phyloP scores from a whole-genome alignment of 2,329 filamentous ascomycete species.

The Fusarium sp. region DNA sequence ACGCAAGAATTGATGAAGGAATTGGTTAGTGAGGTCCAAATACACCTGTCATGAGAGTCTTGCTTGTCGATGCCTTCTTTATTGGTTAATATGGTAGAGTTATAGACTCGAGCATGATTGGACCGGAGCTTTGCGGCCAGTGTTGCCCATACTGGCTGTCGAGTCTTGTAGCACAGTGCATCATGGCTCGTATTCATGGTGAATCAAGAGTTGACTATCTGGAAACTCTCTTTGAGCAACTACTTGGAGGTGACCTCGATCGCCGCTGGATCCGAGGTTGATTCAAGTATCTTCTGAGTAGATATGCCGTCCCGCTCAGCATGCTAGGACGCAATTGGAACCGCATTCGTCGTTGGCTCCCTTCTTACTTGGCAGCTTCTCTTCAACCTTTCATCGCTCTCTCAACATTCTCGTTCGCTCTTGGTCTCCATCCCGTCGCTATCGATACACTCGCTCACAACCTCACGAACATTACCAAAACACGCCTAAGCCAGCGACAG shows the following conservation, averaged over 20 bases:
- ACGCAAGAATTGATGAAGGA: background rate
- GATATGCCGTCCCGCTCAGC: conserved; percentile 3
- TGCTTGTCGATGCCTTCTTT: background rate
- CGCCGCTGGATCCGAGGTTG: background rate
- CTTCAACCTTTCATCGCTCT: background rate
- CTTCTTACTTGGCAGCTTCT: conserved; percentile 3
- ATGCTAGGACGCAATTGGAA: conserved; percentile 25
- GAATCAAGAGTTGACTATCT: background rate
- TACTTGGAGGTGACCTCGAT: background rate
- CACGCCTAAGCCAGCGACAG: background rate
- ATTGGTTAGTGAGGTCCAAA: fast-evolving
- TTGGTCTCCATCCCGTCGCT: conserved; percentile 1
- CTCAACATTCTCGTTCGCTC: background rate
- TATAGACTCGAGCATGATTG: conserved; percentile 2
- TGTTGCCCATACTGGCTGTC: conserved; percentile 22
- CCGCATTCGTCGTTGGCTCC: conserved; percentile 17
- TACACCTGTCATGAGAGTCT: background rate
- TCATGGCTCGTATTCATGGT: background rate
- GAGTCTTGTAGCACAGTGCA: background rate
- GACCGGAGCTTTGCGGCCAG: conserved; percentile 9
- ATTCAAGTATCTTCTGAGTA: background rate
- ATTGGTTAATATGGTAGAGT: background rate
- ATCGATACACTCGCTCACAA: conserved; percentile 33
- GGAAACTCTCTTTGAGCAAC: background rate
- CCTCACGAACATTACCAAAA: background rate